Conservation (phyloP, 176 grass and related monocot species). For the Coix lacrymajobi region DNA sequence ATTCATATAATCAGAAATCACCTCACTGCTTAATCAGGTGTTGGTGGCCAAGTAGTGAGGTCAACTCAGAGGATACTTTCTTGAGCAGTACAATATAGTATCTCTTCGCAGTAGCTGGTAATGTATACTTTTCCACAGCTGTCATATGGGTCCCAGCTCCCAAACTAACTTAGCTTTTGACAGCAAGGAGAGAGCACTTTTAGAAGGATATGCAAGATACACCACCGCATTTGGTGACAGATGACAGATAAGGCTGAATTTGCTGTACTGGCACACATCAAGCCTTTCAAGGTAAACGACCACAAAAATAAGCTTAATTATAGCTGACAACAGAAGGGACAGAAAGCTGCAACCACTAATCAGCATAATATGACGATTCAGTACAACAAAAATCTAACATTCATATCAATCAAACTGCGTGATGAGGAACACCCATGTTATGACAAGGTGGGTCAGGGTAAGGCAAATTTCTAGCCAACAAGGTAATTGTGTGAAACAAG, state of each 20-base stretch:
- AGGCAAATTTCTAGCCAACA: conserved; percentile 5
- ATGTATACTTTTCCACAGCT: conserved; percentile 31
- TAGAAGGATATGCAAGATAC: not conserved
- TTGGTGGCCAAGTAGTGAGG: conserved; percentile 24
- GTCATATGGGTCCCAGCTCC: conserved; percentile 5
- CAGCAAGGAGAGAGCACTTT: conserved; percentile 20
- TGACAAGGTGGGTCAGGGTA: not conserved
- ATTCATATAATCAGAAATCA: conserved; percentile 14
- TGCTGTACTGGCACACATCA: not conserved
- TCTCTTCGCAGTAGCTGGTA: conserved; percentile 15
- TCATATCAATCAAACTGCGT: not conserved
- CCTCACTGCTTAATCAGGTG: conserved; percentile 4
- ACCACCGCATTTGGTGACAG: conserved; percentile 16
- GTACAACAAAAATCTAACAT: not conserved
- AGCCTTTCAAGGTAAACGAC: not conserved
- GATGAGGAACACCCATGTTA: not conserved
- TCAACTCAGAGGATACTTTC: conserved; percentile 16
- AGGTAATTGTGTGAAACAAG: not conserved
- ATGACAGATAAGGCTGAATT: conserved; percentile 5
- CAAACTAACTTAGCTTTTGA: conserved; percentile 13
- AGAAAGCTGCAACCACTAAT: not conserved
- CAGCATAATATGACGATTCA: not conserved
- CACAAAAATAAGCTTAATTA: not conserved
- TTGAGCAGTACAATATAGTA: conserved; percentile 18
- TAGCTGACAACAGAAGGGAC: not conserved